phyloP scores from a whole-genome alignment of 768 basidiomycete genomes.

The Rubroboletus pulcherrimus region DNA sequence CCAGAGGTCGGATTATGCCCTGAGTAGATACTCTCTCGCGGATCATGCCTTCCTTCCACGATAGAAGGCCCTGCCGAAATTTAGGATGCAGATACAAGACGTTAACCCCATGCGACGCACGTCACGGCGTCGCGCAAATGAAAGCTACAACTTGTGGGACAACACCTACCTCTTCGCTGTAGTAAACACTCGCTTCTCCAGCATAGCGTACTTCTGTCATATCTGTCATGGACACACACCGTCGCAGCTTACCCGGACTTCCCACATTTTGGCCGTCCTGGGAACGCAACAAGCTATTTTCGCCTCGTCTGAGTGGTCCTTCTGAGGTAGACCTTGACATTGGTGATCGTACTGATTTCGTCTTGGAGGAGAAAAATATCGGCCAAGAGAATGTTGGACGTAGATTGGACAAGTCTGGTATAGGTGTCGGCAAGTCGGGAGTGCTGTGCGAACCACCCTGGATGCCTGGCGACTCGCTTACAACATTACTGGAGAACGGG shows the following conservation, averaged over 20 bases:
- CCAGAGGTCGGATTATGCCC: slow-evolving; percentile 81
- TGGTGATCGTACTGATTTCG: slow-evolving; percentile 10
- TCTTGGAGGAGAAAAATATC: slow-evolving; percentile 13
- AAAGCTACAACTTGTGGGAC: not conserved
- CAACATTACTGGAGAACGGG: not conserved
- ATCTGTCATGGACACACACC: slow-evolving; percentile 8
- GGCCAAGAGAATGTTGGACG: slow-evolving; percentile 13
- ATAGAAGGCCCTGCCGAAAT: slow-evolving; percentile 30
- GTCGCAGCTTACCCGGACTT: slow-evolving; percentile 18
- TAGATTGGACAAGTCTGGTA: not conserved
- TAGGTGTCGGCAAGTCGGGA: not conserved
- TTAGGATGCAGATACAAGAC: not conserved
- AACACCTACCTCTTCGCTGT: slow-evolving; percentile 41
- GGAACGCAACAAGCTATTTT: not conserved
- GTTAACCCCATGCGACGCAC: not conserved
- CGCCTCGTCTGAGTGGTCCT: not conserved
- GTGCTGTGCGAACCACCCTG: not conserved
- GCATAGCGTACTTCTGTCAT: slow-evolving; percentile 37
- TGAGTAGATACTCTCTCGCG: slow-evolving; percentile 83
- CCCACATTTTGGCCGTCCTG: slow-evolving; percentile 18
- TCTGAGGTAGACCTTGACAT: slow-evolving; percentile 18
- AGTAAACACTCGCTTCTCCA: slow-evolving; percentile 61
- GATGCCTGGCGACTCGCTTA: not conserved
- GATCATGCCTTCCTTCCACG: slow-evolving; percentile 67
- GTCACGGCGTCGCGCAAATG: not conserved